A percentile compares a stretch with the other conserved stretches of the same genome.
Evolutionary conservation across 108 stramenopile species (phyloP).

Genomic region (Discostella stelligeroides): DNA sequence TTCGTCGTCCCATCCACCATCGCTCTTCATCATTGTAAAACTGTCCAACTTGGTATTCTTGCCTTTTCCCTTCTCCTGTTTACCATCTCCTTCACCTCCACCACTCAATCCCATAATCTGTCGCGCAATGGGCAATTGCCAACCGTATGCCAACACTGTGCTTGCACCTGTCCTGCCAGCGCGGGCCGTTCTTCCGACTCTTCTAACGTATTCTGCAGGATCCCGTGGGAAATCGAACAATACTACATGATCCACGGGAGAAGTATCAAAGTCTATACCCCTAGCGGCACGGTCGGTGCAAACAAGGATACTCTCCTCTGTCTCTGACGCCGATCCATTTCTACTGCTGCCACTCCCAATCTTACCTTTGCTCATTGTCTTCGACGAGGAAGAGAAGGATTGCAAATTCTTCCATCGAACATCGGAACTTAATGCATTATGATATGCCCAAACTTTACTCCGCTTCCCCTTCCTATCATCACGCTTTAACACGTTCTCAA

Average conservation of each 20-base stretch:
- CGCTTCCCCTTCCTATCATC: conserved; percentile 69
- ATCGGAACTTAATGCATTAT: conserved; percentile 86
- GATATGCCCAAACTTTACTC: conserved; percentile 65
- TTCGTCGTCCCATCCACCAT: conserved; percentile 34
- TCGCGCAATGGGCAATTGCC: conserved; percentile 86
- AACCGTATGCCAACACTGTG: conserved; percentile 88
- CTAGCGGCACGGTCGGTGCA: conserved; percentile 96
- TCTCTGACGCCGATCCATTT: conserved; percentile 14
- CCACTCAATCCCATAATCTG: conserved; percentile 62
- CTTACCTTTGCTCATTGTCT: neutral
- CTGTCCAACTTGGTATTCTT: conserved; percentile 31
- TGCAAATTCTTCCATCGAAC: conserved; percentile 61
- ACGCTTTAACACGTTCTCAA: conserved; percentile 89
- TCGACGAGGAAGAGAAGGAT: conserved; percentile 44
- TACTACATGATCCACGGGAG: conserved; percentile 90
- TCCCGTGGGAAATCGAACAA: conserved; percentile 95
- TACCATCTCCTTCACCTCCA: neutral
- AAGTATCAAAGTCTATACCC: conserved; percentile 81
- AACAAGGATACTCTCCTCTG: conserved; percentile 63
- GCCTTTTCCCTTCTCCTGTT: conserved; percentile 19
- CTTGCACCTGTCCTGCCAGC: conserved; percentile 87
- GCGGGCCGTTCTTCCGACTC: conserved; percentile 92
- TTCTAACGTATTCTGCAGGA: conserved; percentile 91
- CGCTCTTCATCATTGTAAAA: conserved; percentile 43
- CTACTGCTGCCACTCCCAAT: conserved; percentile 15